Base-by-base conservation (phyloP, 2,329 filamentous ascomycete species). In the Verticillium longisporum region DNA sequence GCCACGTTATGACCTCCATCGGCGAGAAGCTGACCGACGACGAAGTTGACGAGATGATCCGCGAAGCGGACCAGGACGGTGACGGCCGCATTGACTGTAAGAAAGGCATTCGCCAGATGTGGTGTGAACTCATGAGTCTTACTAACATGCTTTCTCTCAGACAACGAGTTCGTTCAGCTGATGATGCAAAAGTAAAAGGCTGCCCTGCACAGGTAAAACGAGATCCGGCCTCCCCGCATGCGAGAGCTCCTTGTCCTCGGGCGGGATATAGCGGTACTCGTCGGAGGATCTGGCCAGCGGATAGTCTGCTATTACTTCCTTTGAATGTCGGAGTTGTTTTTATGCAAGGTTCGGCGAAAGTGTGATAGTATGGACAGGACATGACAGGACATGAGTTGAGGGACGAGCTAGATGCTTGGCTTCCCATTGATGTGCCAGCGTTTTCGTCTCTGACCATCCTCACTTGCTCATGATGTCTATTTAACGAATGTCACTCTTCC, bases 41-140 rank as follows among this genome's bases (percentile, higher is more conserved):
- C 68, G 91, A 95, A 78, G 91, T 95, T 68, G 91, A 95, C 71
- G 91, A 95, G 84, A 95, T 95, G 91, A 95, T 95, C 74, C 88
- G 91, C 67, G 91, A 95, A 78, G 91, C 91, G 72, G 91, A 95
- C 75, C 91, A 95, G 80, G 91, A 95, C 68, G 91, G 91, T 67
- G 91, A 95, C 75, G 91, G 91, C 72, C 88, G 90, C 71, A 95
- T 95, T 71, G 91, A 95, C 77, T 95, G 91, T 94, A 82, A 67
- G 88, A 76, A 53, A 18, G 56, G 33, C 41, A 33, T 37, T 37
- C 21, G 21, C 15, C 26, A 34, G 56, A 6, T 10, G 21, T 31
- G 15, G 11, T 10, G 6, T 32, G 15, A 31, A 5, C 4, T 33
- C 2, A 41, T 58, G 21, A 50, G 6, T 38, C 21, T 21, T 33